Evolutionary conservation across 1,139 yeast species (phyloP).

Genomic region (Pichia sp.): DNA sequence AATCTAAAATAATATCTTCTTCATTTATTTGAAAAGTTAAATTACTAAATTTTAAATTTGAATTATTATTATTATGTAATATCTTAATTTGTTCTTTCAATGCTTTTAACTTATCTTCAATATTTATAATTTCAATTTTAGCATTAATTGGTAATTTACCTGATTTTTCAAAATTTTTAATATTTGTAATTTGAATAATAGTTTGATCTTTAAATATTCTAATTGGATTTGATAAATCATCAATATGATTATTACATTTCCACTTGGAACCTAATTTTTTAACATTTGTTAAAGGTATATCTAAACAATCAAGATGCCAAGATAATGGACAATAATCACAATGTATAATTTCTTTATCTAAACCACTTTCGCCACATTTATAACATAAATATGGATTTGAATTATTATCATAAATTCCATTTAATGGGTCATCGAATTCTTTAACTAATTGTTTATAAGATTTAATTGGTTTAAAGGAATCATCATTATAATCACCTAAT

Average conservation of each 20-base stretch:
- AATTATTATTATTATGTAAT: conserved; percentile 35
- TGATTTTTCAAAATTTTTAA: conserved; percentile 44
- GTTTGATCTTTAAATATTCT: conserved; percentile 52
- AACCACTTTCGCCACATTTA: conserved; percentile 68
- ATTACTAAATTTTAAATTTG: conserved; percentile 32
- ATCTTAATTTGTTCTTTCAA: conserved; percentile 30
- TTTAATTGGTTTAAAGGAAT: conserved; percentile 47
- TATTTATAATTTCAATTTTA: conserved; percentile 49
- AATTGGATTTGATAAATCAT: conserved; percentile 39
- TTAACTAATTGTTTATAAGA: conserved; percentile 35
- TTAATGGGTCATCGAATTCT: conserved; percentile 56
- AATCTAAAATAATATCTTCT: conserved; percentile 66
- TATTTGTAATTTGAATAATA: conserved; percentile 48
- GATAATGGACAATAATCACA: conserved; percentile 85
- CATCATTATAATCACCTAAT: conserved; percentile 66
- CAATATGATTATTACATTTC: conserved; percentile 90
- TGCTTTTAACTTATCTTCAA: conserved; percentile 28
- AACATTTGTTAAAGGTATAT: conserved; percentile 68
- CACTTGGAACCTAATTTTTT: conserved; percentile 78
- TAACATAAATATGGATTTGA: conserved; percentile 67
- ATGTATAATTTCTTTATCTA: conserved; percentile 49
- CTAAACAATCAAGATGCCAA: conserved; percentile 89
- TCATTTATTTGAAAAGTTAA: conserved; percentile 66
- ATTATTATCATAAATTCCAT: conserved; percentile 51
- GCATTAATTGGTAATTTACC: conserved; percentile 46